Percentiles rank a stretch among this genome's conserved stretches.
Conservation (phyloP, 164 flowering plant species). For the Protea cynaroides region DNA sequence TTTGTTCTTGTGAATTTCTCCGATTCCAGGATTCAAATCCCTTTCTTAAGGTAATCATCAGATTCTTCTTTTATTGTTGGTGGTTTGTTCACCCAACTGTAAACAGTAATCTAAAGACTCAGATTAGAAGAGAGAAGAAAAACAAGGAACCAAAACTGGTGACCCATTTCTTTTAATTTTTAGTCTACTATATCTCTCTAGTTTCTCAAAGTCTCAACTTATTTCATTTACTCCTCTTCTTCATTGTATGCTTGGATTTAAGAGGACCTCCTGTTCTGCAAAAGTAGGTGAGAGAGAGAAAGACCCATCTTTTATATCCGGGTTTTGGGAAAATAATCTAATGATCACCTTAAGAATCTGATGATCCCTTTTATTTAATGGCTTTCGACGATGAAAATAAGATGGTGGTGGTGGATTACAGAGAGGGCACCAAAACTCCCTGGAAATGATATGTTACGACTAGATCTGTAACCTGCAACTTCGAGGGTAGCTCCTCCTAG, state of each 20-base stretch:
- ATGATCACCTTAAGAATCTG: too few species aligned
- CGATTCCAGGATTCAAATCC: too few species aligned
- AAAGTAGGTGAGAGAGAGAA: slow-evolving; percentile 25
- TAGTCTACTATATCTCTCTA: background rate
- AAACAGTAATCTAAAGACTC: background rate
- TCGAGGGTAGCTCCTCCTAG: too few species aligned
- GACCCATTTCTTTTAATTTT: too few species aligned
- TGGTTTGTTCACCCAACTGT: slow-evolving; percentile 19
- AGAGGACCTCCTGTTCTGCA: slow-evolving; percentile 21
- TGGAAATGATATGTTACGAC: too few species aligned
- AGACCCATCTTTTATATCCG: background rate
- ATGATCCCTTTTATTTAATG: too few species aligned
- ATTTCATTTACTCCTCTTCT: slow-evolving; percentile 21
- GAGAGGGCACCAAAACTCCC: slow-evolving; percentile 92
- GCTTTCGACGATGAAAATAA: background rate
- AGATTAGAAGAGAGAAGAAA: too few species aligned
- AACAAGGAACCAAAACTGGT: too few species aligned
- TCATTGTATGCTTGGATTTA: slow-evolving; percentile 25
- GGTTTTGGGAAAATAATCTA: too few species aligned
- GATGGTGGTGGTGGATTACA: slow-evolving; percentile 15
- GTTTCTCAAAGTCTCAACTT: slow-evolving; percentile 13
- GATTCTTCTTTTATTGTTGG: background rate
- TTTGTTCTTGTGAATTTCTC: too few species aligned
- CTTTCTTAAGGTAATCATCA: too few species aligned
- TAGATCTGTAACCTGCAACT: too few species aligned